These are phyloP conservation scores for Fusarium verticillioides DNA, from an alignment of 2,329 filamentous ascomycete species.

Conservation along the genomic window DNA sequence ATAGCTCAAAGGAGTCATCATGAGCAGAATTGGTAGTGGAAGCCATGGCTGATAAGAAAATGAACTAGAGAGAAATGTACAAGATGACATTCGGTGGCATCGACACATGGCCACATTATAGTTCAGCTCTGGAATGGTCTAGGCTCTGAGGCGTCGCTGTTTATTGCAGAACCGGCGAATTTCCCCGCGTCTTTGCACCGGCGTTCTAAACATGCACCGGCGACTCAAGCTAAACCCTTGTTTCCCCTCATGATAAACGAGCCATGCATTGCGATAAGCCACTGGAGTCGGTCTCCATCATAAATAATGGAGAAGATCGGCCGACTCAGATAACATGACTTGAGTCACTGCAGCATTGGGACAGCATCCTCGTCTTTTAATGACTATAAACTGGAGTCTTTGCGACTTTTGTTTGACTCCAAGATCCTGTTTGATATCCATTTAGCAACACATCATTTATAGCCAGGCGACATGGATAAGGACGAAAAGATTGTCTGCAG, in stretches of 20 bases:
- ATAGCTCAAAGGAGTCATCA: neutral
- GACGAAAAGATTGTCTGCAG: neutral
- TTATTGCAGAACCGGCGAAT: neutral
- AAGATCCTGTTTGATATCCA: too few species aligned
- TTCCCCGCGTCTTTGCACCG: neutral
- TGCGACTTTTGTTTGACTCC: too few species aligned
- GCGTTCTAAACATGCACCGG: neutral
- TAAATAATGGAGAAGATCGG: neutral
- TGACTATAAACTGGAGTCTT: neutral
- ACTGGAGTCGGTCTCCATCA: neutral
- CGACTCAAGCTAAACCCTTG: neutral
- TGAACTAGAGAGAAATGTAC: fast-evolving
- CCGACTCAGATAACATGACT: neutral
- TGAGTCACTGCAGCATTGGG: neutral
- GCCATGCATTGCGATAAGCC: neutral
- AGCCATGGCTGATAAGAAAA: neutral
- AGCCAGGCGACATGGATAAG: neutral
- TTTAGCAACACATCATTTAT: too few species aligned
- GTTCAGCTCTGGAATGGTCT: neutral
- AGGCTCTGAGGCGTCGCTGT: fast-evolving
- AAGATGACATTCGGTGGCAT: fast-evolving
- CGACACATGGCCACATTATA: neutral
- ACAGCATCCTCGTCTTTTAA: too few species aligned
- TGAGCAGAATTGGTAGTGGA: neutral
- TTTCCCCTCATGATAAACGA: neutral